These are phyloP conservation scores for Arctium lappa DNA, from an alignment of 129 eudicot genomes.

Conservation along the genomic window DNA sequence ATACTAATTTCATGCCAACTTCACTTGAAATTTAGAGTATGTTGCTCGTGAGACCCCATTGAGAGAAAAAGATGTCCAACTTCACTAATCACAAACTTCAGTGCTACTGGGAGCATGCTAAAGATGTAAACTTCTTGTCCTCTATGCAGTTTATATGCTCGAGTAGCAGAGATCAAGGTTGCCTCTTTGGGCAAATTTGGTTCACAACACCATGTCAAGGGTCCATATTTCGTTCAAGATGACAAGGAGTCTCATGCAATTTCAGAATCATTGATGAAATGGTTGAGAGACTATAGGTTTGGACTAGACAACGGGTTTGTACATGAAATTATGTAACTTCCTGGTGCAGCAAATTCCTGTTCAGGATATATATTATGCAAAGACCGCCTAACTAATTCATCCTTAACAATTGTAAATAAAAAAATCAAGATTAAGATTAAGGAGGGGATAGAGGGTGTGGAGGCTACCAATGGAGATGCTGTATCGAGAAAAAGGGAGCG, in stretches of 20 bases:
- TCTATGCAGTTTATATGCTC: too few species aligned
- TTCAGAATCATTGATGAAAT: slow-evolving; percentile 11
- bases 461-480: background rate
- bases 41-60: too few species aligned
- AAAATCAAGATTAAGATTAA: slow-evolving; percentile 1
- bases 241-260: background rate
- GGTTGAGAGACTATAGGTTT: slow-evolving; percentile 11
- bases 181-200: slow-evolving; percentile 1
- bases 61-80: too few species aligned
- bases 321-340: slow-evolving; percentile 33
- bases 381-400: background rate
- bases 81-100: too few species aligned
- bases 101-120: too few species aligned
- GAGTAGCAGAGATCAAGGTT: background rate
- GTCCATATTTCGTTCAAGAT: background rate
- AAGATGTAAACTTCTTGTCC: too few species aligned
- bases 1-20: too few species aligned
- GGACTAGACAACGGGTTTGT: slow-evolving; percentile 22
- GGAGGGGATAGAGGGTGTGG: slow-evolving; percentile 11
- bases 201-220: background rate
- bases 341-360: slow-evolving; percentile 16
- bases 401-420: slow-evolving; percentile 29
- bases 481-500: slow-evolving; percentile 2
- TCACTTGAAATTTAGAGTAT: too few species aligned
- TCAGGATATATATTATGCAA: slow-evolving; percentile 14